Percentiles rank a stretch among this genome's conserved stretches.
These are phyloP conservation scores for Bertia moriformis DNA, from an alignment of 2,329 filamentous ascomycete species.

Conservation along the genomic window DNA sequence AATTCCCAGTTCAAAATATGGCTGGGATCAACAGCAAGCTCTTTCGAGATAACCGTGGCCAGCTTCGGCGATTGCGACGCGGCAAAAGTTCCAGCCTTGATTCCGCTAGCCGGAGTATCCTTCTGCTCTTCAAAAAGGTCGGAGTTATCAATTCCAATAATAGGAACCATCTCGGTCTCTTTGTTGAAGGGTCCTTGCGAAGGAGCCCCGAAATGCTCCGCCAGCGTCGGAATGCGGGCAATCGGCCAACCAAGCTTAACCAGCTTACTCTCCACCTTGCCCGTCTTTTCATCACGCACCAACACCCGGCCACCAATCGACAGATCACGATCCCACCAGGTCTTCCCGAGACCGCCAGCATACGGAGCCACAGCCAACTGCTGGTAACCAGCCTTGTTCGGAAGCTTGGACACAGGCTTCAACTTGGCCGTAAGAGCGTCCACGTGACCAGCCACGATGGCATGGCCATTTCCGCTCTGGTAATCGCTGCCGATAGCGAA, in stretches of 20 bases:
- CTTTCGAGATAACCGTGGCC: slow-evolving; percentile 65
- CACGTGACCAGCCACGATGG: slow-evolving; percentile 81
- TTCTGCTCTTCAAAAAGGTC: slow-evolving; percentile 23
- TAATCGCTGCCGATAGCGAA: slow-evolving; percentile 74
- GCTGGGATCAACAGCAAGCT: slow-evolving; percentile 64
- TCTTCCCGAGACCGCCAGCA: slow-evolving; percentile 70
- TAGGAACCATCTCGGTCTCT: slow-evolving; percentile 88
- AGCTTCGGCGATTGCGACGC: slow-evolving; percentile 74
- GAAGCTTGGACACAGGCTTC: slow-evolving; percentile 78
- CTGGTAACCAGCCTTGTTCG: slow-evolving; percentile 70
- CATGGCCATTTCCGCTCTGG: slow-evolving; percentile 70
- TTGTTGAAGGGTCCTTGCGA: slow-evolving; percentile 57
- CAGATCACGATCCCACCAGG: slow-evolving; percentile 95
- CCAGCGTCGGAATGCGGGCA: slow-evolving; percentile 78
- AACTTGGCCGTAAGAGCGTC: slow-evolving; percentile 81
- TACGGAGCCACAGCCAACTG: slow-evolving; percentile 90
- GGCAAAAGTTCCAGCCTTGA: slow-evolving; percentile 52
- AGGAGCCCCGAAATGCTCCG: slow-evolving; percentile 78
- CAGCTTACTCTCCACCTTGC: slow-evolving; percentile 66
- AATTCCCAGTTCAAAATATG: slow-evolving; percentile 91
- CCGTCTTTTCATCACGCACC: slow-evolving; percentile 55
- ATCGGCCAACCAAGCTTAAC: slow-evolving; percentile 93
- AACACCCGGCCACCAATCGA: slow-evolving; percentile 80
- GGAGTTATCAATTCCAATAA: slow-evolving; percentile 74
- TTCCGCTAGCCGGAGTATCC: slow-evolving; percentile 11